Conservation (phyloP, 1,139 yeast genomes). For the Candida dubliniensis region DNA sequence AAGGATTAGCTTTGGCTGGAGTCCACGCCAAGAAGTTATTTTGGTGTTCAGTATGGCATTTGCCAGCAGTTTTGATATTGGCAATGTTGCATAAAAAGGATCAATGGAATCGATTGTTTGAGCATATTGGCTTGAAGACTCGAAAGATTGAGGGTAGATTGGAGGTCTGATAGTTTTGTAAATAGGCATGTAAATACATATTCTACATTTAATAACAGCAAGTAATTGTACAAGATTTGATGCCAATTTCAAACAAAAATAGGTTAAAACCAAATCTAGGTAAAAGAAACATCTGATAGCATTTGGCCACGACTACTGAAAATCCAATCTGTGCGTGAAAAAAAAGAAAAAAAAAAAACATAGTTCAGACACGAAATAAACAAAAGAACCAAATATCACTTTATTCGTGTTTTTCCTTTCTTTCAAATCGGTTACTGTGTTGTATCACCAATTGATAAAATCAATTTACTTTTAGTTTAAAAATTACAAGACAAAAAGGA, state of each 20-base stretch:
- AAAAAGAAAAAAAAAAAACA: not conserved
- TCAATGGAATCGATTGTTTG: conserved; percentile 79
- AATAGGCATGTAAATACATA: not conserved
- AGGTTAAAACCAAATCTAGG: not conserved
- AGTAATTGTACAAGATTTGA: not conserved
- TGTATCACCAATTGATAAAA: too few relatives aligned
- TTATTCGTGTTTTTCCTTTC: not conserved
- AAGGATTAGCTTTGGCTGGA: conserved; percentile 60
- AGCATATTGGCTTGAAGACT: conserved; percentile 16
- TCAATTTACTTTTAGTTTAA: not conserved
- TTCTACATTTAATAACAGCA: not conserved
- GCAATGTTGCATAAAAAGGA: conserved; percentile 96
- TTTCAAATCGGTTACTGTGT: not conserved
- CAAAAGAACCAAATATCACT: not conserved
- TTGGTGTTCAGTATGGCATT: conserved; percentile 93
- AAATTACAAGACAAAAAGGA: not conserved
- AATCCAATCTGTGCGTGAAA: not conserved
- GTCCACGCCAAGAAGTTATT: conserved; percentile 78
- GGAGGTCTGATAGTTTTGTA: not conserved
- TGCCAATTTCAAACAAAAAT: too few relatives aligned
- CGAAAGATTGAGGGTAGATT: not conserved
- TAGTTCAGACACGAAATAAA: not conserved
- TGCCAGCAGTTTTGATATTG: conserved; percentile 83
- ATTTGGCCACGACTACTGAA: not conserved
- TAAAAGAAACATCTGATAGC: not conserved